Evolutionary conservation across 176 grass and related monocot genomes (phyloP), one percentile per base, ranked within the genome.

Genomic region (Elymus sibiricus): DNA sequence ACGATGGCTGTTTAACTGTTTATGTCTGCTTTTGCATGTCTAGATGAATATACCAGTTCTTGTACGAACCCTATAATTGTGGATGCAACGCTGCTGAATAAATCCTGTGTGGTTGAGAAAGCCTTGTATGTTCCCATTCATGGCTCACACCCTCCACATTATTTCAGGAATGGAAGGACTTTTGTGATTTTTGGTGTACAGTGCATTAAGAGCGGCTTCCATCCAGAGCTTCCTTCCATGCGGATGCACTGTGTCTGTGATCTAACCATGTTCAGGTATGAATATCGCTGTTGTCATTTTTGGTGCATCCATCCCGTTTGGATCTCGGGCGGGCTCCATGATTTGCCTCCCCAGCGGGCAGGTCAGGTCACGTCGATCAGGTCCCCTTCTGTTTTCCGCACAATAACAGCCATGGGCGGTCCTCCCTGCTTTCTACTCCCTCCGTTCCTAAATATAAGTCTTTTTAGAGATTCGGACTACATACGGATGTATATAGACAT

Each of bases 251-350:
- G 49, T 74, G 44, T n/a, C 65, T 49, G 49, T 74, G 44, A 21
- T 76, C 72, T 76, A 76, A 40, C 13, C 81, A 87, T 83, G 43
- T 74, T 86, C 56, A 65, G 55, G 84, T 83, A 73, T 47, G 61
- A 2, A 28, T 14, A 40, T 25, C n/a, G 46, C 10, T 37, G 9
- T 9, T 81, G 74, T 47, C 46, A 28, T 58, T 70, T 82, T 76
- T 61, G 47, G 60, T 61, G 25, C 65, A 70, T 72, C 26, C 55
- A 27, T 83, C 31, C 43, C 9, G 5, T 60, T 37, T 83, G 74
- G 79, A 90, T 73, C 84, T 77, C 11, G 75, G 40, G 28, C 69
- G 61, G 21, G 47, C 35, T 80, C 68, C 82, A 75, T 64, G 40
- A 74, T 79, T 53, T 24, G 38, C 39, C 79, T 38, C 76, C 32